These are phyloP conservation scores for Irpex lacteus DNA, from an alignment of 1,284 basidiomycete species.

Conservation along the genomic window DNA sequence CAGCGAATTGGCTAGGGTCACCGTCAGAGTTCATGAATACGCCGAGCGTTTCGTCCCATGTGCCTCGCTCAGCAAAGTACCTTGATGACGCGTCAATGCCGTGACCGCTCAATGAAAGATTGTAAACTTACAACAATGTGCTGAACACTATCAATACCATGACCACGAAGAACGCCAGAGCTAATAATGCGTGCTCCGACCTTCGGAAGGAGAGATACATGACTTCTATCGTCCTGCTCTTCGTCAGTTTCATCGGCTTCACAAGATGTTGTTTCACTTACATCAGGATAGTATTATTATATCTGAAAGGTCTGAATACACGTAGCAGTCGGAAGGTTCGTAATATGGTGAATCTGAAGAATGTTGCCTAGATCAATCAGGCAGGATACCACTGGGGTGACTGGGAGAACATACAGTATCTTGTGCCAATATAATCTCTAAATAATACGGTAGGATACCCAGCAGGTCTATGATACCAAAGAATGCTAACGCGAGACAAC, in stretches of 20 bases:
- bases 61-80: slow-evolving; percentile 86
- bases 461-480: slow-evolving; percentile 84
- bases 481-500: slow-evolving; percentile 53
- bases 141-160: slow-evolving; percentile 86
- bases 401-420: slow-evolving; percentile 66
- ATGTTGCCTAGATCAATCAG: slow-evolving; percentile 52
- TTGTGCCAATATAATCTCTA: slow-evolving; percentile 79
- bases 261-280: slow-evolving; percentile 32
- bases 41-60: slow-evolving; percentile 77
- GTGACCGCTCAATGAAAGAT: neutral
- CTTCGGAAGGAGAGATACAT: slow-evolving; percentile 88
- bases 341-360: slow-evolving; percentile 87
- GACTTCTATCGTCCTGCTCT: slow-evolving; percentile 79
- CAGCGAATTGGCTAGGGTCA: slow-evolving; percentile 73
- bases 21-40: slow-evolving; percentile 84
- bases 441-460: slow-evolving; percentile 84
- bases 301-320: slow-evolving; percentile 85
- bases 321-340: slow-evolving; percentile 81
- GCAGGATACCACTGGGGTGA: neutral
- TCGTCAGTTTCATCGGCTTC: neutral
- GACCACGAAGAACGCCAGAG: slow-evolving; percentile 85
- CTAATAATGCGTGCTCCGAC: slow-evolving; percentile 83
- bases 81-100: slow-evolving; percentile 32
- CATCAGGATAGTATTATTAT: slow-evolving; percentile 79
- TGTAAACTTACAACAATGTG: slow-evolving; percentile 64